Evolutionary conservation across 73 alveolate genomes (phyloP), one percentile per base, ranked within the genome.

Genomic region (Effrenium voratum): DNA sequence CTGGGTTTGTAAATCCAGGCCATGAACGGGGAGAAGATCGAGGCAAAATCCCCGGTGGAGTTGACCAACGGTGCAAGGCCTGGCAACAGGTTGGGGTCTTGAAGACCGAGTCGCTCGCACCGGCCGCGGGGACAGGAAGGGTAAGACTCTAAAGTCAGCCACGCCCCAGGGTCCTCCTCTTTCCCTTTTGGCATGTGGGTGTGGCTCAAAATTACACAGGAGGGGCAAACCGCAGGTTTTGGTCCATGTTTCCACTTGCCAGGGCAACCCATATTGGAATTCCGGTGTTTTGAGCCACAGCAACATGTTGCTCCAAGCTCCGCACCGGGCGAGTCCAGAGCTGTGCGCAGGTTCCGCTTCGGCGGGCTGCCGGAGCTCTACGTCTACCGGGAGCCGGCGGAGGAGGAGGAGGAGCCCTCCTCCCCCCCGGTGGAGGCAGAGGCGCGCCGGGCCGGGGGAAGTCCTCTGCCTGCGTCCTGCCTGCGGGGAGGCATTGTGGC

Each of bases 361-460:
- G 97, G 97, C 22, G 97, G 97, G 88, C 47, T 90, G 97, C 97
- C 97, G 55, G 97, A 90, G 97, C 97, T 90, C 72, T 90, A 68
- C n/a, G 97, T 90, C 76, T 90, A 90, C 97, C 75, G 97, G 30
- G 97, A 90, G 87, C 97, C 97, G 41, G 88, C 52, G 1, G 88
- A 75, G 83, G 97, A 75, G 40, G 97, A 70, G 19, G 97, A 90
- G 68, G 97, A 66, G 57, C 88, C 75, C 52, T 75, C 82, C 34
- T 57, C 80, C n/a, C 93, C 93, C 16, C 92, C 92, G 0, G 43
- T 82, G 30, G 92, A 82, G 49, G 92, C 92, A n/a, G 92, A 82
- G 91, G 91, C 46, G 60, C 83, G 16, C 15, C 15, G 41, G n/a
- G n/a, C n/a, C n/a, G n/a, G n/a, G n/a, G n/a, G n/a, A n/a, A n/a